Conservation (phyloP, 495 filamentous ascomycete genomes). For the Hypoxylon crocopeplum region DNA sequence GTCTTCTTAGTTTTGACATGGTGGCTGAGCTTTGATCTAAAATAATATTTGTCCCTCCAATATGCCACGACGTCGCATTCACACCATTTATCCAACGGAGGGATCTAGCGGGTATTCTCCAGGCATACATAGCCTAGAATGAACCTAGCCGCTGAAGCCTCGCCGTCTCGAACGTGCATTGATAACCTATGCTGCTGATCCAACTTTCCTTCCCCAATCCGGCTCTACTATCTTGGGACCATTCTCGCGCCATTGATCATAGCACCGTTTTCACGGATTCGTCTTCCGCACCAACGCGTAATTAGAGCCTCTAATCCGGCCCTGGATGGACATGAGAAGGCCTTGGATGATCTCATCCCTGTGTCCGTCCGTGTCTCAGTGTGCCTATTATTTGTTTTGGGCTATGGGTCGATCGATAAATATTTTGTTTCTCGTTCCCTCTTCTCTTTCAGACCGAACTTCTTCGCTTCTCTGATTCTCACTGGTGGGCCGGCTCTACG, state of each 20-base stretch:
- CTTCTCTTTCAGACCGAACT: constrained; percentile 9
- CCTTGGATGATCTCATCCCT: constrained; percentile 23
- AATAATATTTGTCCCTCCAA: constrained; percentile 6
- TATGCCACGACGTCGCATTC: constrained; percentile 26
- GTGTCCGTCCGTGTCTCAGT: constrained; percentile 22
- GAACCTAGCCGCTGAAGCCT: constrained; percentile 7
- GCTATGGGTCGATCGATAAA: constrained; percentile 8
- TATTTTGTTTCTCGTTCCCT: constrained; percentile 14
- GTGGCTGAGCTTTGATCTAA: constrained; percentile 12
- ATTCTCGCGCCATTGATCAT: constrained; percentile 25
- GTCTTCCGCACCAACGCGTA: constrained; percentile 28
- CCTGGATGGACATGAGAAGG: constrained; percentile 6
- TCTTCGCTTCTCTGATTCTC: constrained; percentile 2
- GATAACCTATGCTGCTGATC: constrained; percentile 27
- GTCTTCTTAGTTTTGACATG: constrained; percentile 2
- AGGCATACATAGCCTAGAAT: constrained; percentile 34
- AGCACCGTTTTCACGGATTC: constrained; percentile 22
- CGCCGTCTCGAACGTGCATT: constrained; percentile 27
- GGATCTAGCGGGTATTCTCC: constrained; percentile 25
- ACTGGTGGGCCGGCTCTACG: constrained; percentile 6
- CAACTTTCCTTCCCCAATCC: constrained; percentile 21
- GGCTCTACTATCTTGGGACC: constrained; percentile 11
- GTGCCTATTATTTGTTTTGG: neutral
- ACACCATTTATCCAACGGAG: constrained; percentile 32
- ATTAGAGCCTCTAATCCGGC: constrained; percentile 19